phyloP scores from a whole-genome alignment of 352 stramenopile species.

The Halophytophthora batemanensis region DNA sequence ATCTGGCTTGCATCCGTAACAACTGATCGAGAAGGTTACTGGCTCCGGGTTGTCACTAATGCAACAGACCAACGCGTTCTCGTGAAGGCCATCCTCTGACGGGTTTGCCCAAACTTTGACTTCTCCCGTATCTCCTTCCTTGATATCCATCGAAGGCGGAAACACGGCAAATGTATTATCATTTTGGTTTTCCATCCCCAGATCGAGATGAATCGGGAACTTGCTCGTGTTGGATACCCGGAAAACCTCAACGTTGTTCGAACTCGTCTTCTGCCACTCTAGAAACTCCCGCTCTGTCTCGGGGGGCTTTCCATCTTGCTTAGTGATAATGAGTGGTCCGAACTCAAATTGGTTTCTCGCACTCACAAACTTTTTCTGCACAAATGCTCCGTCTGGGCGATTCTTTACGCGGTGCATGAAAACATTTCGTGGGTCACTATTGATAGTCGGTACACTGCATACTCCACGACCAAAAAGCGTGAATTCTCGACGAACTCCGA shows the following conservation, averaged over 20 bases:
- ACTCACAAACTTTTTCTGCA: slow-evolving; percentile 91
- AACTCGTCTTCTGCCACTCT: slow-evolving; percentile 40
- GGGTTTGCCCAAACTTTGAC: slow-evolving; percentile 91
- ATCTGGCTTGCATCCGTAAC: slow-evolving; percentile 77
- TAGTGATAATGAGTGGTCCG: slow-evolving; percentile 81
- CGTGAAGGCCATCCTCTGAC: slow-evolving; percentile 42
- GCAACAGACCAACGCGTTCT: slow-evolving; percentile 86
- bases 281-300: slow-evolving; percentile 48
- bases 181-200: slow-evolving; percentile 32
- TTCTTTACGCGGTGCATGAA: slow-evolving; percentile 94
- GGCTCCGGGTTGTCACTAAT: slow-evolving; percentile 90
- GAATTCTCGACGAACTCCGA: slow-evolving; percentile 82
- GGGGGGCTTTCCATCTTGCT: slow-evolving; percentile 18
- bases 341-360: slow-evolving; percentile 92
- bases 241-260: slow-evolving; percentile 88
- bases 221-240: slow-evolving; percentile 89
- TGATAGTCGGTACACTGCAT: slow-evolving; percentile 90
- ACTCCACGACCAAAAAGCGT: slow-evolving; percentile 76
- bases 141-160: slow-evolving; percentile 68
- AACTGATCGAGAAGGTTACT: slow-evolving; percentile 84
- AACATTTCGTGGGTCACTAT: slow-evolving; percentile 91
- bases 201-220: slow-evolving; percentile 70
- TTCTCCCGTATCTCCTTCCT: slow-evolving; percentile 89
- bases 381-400: slow-evolving; percentile 50
- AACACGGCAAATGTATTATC: slow-evolving; percentile 65